A percentile compares a stretch with the other conserved stretches of the same genome.
These are phyloP conservation scores for Epichloe elymi DNA, from an alignment of 2,329 filamentous ascomycete species.

Conservation along the genomic window DNA sequence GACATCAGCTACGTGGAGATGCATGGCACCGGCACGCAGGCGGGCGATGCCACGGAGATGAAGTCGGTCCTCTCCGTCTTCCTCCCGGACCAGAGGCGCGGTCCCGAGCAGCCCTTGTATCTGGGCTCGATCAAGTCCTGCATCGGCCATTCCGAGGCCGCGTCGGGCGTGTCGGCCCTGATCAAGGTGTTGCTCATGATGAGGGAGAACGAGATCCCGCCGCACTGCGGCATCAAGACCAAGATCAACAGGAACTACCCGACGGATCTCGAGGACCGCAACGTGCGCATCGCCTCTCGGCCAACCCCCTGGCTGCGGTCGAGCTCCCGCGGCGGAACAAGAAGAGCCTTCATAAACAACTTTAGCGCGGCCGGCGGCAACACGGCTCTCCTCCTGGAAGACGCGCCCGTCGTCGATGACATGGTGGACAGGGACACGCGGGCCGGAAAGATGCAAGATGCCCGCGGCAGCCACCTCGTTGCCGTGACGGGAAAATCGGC, in stretches of 20 bases:
- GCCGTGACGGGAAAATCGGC: conserved; percentile 44
- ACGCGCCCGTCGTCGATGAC: conserved; percentile 33
- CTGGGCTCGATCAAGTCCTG: conserved; percentile 54
- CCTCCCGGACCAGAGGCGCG: conserved; percentile 32
- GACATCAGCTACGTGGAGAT: conserved; percentile 79
- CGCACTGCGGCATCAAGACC: conserved; percentile 54
- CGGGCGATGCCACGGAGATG: conserved; percentile 78
- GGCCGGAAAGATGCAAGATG: too few species aligned
- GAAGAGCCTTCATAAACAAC: conserved; percentile 48
- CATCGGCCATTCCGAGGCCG: conserved; percentile 49
- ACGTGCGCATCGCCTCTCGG: conserved; percentile 42
- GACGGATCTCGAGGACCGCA: conserved; percentile 40
- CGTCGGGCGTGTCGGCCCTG: conserved; percentile 47
- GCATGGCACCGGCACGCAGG: conserved; percentile 85
- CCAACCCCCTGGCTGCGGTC: conserved; percentile 35
- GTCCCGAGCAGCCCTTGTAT: conserved; percentile 38
- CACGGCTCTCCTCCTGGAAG: conserved; percentile 52
- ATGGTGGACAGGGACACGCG: conserved; percentile 28
- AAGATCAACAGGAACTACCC: conserved; percentile 49
- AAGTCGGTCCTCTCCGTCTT: conserved; percentile 53
- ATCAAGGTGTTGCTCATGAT: conserved; percentile 55
- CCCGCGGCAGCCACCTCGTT: conserved; percentile 43
- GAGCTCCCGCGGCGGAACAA: conserved; percentile 15
- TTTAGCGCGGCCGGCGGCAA: conserved; percentile 62
- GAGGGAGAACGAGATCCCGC: conserved; percentile 50